phyloP scores from a whole-genome alignment of 2,329 filamentous ascomycete genomes.

The Stachybotrys chlorohalonatus region DNA sequence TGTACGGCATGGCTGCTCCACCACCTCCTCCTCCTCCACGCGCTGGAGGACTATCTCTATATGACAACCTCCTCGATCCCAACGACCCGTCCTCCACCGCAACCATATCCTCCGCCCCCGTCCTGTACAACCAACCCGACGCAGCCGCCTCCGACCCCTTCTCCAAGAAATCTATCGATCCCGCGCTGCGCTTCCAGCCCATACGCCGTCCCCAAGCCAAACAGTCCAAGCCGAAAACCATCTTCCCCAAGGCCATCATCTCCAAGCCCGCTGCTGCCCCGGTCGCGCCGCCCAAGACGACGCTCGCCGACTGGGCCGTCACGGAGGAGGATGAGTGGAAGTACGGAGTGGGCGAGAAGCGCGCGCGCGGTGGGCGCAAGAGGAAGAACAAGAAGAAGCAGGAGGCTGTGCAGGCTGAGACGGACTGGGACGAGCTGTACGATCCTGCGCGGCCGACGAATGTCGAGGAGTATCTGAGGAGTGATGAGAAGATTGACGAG shows the following conservation, averaged over 20 bases:
- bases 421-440: slow-evolving; percentile 90
- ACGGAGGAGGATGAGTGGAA: slow-evolving; percentile 75
- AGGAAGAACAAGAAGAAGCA: slow-evolving; percentile 69
- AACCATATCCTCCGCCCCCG: slow-evolving; percentile 71
- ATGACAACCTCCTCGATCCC: slow-evolving; percentile 72
- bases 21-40: slow-evolving; percentile 17
- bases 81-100: slow-evolving; percentile 34
- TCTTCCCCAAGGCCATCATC: slow-evolving; percentile 37
- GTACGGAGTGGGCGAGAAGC: slow-evolving; percentile 54
- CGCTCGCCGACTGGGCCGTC: slow-evolving; percentile 71
- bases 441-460: slow-evolving; percentile 76
- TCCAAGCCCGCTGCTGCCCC: slow-evolving; percentile 21
- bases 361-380: slow-evolving; percentile 68
- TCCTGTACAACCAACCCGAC: slow-evolving; percentile 55
- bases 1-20: background rate
- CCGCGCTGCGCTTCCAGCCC: slow-evolving; percentile 75
- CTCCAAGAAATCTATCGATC: slow-evolving; percentile 51
- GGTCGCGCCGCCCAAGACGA: slow-evolving; percentile 48
- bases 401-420: slow-evolving; percentile 46
- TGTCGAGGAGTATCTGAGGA: slow-evolving; percentile 74
- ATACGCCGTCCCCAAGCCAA: slow-evolving; percentile 66
- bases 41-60: slow-evolving; percentile 58
- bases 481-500: slow-evolving; percentile 74
- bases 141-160: slow-evolving; percentile 31
- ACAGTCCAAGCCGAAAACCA: slow-evolving; percentile 49